Conservation (phyloP, 768 basidiomycete species). For the Paxillus involutus region DNA sequence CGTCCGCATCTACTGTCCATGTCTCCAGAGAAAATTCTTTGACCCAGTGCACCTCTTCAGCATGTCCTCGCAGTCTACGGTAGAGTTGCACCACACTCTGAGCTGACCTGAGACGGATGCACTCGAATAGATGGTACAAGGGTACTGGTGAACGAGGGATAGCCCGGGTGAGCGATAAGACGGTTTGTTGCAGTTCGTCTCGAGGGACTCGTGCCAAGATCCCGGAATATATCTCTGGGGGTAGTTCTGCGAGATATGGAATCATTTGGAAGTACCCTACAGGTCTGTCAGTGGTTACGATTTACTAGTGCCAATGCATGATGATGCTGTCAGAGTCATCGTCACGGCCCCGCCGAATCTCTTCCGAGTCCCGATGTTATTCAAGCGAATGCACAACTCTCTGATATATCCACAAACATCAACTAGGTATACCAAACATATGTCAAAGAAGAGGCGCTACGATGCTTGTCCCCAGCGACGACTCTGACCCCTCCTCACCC, state of each 20-base stretch:
- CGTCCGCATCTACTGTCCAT: conserved; percentile 76
- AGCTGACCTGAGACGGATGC: conserved; percentile 48
- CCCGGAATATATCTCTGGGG: conserved; percentile 63
- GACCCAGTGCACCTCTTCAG: conserved; percentile 40
- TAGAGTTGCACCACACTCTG: conserved; percentile 60
- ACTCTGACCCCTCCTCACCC: conserved; percentile 29
- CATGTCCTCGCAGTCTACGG: conserved; percentile 45
- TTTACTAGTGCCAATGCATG: too few relatives aligned
- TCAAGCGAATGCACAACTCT: too few relatives aligned
- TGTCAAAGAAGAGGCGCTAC: conserved; percentile 24
- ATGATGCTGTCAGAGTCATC: neutral
- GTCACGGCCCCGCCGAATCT: too few relatives aligned
- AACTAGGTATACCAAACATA: too few relatives aligned
- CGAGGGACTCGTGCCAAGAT: conserved; percentile 55
- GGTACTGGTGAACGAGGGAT: conserved; percentile 64
- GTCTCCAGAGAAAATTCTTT: conserved; percentile 51
- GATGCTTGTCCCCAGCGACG: conserved; percentile 27
- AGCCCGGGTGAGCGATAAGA: conserved; percentile 60
- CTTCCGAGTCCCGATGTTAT: too few relatives aligned
- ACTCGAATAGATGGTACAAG: conserved; percentile 53
- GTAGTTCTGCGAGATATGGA: conserved; percentile 39
- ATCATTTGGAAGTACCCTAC: conserved; percentile 6
- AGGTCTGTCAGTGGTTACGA: neutral
- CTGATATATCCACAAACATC: neutral
- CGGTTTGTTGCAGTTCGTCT: conserved; percentile 46